A percentile compares a stretch with the other conserved stretches of the same genome.
Conservation (phyloP, 148 eudicot species). For the Amaranthus cruentus region DNA sequence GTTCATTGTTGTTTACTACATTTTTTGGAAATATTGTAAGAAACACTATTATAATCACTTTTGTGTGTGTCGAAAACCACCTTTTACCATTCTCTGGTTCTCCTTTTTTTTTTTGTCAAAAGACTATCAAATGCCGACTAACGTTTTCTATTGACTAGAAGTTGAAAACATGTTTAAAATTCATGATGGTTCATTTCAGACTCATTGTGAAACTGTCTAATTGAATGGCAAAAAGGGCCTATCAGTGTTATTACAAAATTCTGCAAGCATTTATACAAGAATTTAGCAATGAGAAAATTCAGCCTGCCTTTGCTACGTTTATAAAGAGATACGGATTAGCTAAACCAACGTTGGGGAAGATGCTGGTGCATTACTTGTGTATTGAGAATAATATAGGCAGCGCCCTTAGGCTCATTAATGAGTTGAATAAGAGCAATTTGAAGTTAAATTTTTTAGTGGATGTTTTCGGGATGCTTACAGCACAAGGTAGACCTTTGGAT, state of each 20-base stretch:
- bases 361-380: conserved; percentile 51
- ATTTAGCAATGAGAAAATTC: conserved; percentile 30
- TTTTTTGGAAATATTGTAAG: background rate
- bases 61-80: too few species aligned
- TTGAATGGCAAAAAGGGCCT: conserved; percentile 36
- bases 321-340: conserved; percentile 52
- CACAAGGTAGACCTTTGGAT: conserved; percentile 53
- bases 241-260: conserved; percentile 34
- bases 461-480: conserved; percentile 43
- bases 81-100: background rate
- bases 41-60: background rate
- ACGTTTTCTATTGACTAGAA: background rate
- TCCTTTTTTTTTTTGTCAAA: background rate
- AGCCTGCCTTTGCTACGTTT: conserved; percentile 43
- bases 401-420: conserved; percentile 49
- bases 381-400: conserved; percentile 43
- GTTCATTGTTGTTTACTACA: background rate
- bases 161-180: background rate
- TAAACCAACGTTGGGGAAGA: conserved; percentile 39
- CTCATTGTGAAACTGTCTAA: conserved; percentile 11
- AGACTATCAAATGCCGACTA: background rate
- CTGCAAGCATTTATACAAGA: conserved; percentile 39
- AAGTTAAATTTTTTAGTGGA: conserved; percentile 36
- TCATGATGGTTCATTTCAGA: conserved; percentile 2
- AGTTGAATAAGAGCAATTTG: conserved; percentile 33